Conservation (phyloP, 2,329 filamentous ascomycete genomes). For the Pseudocercospora cruenta region DNA sequence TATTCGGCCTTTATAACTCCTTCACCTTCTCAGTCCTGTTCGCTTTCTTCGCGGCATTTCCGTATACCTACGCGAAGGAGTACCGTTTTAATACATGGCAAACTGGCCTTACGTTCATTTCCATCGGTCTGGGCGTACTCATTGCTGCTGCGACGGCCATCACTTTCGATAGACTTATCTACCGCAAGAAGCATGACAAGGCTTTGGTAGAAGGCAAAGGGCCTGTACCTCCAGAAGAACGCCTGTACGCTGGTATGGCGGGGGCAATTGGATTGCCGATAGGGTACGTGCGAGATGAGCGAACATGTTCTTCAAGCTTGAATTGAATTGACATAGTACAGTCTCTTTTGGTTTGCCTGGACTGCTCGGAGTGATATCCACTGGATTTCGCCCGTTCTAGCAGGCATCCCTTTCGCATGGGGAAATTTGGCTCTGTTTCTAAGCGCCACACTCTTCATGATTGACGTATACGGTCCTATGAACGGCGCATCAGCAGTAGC, state of each 20-base stretch:
- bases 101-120: slow-evolving; percentile 74
- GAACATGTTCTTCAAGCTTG: not conserved
- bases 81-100: slow-evolving; percentile 80
- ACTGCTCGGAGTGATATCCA: slow-evolving; percentile 40
- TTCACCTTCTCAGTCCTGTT: slow-evolving; percentile 39
- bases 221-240: slow-evolving; percentile 39
- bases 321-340: slow-evolving; percentile 16
- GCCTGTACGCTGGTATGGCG: slow-evolving; percentile 41
- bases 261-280: slow-evolving; percentile 41
- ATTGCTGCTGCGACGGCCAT: slow-evolving; percentile 51
- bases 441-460: slow-evolving; percentile 48
- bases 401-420: slow-evolving; percentile 38
- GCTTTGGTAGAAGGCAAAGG: slow-evolving; percentile 34
- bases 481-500: slow-evolving; percentile 62
- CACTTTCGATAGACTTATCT: slow-evolving; percentile 42
- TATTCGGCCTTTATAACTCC: slow-evolving; percentile 37
- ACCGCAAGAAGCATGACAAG: slow-evolving; percentile 39
- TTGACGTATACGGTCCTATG: slow-evolving; percentile 58
- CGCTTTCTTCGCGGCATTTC: slow-evolving; percentile 40
- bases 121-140: slow-evolving; percentile 69
- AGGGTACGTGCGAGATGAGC: slow-evolving; percentile 27
- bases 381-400: slow-evolving; percentile 45
- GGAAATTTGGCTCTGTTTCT: slow-evolving; percentile 42
- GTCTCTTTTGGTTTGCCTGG: slow-evolving; percentile 48
- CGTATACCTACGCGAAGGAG: slow-evolving; percentile 62